These are phyloP conservation scores for Colletotrichum magnum DNA, from an alignment of 2,329 filamentous ascomycete species.

Conservation along the genomic window DNA sequence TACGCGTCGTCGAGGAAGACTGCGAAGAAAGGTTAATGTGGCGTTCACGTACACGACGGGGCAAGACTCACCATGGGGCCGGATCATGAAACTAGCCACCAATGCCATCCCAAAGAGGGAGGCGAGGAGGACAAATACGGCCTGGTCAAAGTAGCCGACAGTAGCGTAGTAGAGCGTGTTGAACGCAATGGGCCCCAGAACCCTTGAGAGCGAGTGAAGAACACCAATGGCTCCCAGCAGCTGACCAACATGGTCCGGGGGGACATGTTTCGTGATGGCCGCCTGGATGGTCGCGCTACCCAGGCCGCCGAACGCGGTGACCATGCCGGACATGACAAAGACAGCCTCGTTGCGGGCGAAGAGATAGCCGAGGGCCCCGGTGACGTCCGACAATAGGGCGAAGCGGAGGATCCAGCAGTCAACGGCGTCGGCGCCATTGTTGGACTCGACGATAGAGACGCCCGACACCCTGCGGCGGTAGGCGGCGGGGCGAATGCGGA, in stretches of 20 bases:
- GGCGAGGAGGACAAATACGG: conserved; percentile 84
- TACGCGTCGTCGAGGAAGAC: conserved; percentile 38
- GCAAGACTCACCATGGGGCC: conserved; percentile 77
- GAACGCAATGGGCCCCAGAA: conserved; percentile 86
- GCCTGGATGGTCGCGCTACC: conserved; percentile 88
- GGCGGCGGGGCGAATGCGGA: conserved; percentile 70
- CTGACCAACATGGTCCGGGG: conserved; percentile 84
- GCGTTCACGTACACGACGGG: background rate
- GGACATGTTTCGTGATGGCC: conserved; percentile 91
- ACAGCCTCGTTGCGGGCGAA: conserved; percentile 72
- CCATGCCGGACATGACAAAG: conserved; percentile 80
- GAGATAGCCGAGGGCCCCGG: conserved; percentile 83
- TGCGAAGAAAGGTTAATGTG: conserved; percentile 13
- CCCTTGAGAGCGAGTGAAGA: conserved; percentile 84
- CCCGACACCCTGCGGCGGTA: conserved; percentile 57
- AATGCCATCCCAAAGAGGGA: conserved; percentile 77
- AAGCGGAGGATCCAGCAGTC: conserved; percentile 84
- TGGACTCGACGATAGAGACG: conserved; percentile 59
- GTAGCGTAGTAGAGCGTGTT: conserved; percentile 89
- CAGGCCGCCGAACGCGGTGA: conserved; percentile 86
- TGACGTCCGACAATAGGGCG: conserved; percentile 81
- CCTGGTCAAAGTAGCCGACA: conserved; percentile 82
- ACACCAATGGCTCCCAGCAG: conserved; percentile 91
- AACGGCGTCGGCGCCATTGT: conserved; percentile 80
- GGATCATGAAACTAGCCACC: conserved; percentile 77